Evolutionary conservation across 2,329 filamentous ascomycete genomes (phyloP).

Genomic region (Volutella citrinella): DNA sequence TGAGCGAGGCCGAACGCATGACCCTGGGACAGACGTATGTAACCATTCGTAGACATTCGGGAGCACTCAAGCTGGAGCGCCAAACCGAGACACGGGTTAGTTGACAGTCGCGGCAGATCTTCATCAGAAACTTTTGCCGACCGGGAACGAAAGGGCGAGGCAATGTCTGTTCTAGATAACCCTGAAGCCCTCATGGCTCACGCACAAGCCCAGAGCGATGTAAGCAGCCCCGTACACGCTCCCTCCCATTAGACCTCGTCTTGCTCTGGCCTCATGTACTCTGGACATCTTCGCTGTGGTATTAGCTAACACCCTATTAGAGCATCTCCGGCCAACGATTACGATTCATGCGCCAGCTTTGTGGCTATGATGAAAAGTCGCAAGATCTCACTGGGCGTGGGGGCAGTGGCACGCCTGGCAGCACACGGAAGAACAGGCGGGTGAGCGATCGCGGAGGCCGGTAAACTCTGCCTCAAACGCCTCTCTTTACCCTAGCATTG

Average conservation of each 20-base stretch:
- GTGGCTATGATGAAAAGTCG: slow-evolving; percentile 42
- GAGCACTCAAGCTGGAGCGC: neutral
- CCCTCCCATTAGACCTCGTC: too few relatives aligned
- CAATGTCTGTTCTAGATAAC: slow-evolving; percentile 51
- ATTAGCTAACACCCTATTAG: slow-evolving; percentile 35
- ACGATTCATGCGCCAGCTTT: slow-evolving; percentile 55
- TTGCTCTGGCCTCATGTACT: slow-evolving; percentile 8
- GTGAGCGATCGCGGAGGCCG: slow-evolving; percentile 14
- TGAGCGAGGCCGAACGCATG: slow-evolving; percentile 18
- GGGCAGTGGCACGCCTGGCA: slow-evolving; percentile 1
- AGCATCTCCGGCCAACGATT: slow-evolving; percentile 54
- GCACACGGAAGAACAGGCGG: slow-evolving; percentile 13
- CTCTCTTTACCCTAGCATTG: neutral
- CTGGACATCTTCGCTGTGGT: neutral
- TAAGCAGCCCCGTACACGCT: too few relatives aligned
- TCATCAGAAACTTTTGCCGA: slow-evolving; percentile 39
- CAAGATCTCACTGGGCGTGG: too few relatives aligned
- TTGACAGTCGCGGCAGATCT: too few relatives aligned
- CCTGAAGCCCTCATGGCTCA: slow-evolving; percentile 60
- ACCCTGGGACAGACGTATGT: slow-evolving; percentile 13
- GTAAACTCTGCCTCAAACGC: slow-evolving; percentile 4
- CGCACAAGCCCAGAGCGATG: slow-evolving; percentile 51
- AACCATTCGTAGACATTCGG: too few relatives aligned
- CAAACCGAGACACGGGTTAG: too few relatives aligned
- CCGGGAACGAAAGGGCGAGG: slow-evolving; percentile 45